phyloP scores from a whole-genome alignment of 805 yeast species.

The Grigorovia jiainica region DNA sequence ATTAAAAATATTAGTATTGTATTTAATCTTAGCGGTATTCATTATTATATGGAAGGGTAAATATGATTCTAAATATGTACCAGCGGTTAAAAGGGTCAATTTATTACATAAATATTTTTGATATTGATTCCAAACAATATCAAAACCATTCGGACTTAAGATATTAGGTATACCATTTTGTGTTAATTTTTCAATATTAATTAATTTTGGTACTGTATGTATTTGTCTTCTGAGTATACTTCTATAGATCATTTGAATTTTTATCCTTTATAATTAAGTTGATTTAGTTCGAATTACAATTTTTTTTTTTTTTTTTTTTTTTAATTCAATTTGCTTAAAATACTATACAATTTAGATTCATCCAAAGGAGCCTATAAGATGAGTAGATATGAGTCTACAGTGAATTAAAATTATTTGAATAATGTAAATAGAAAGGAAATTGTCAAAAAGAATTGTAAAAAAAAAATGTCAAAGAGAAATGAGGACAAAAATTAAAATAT shows the following conservation, averaged over 20 bases:
- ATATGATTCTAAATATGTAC: conserved; percentile 71
- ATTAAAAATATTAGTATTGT: conserved; percentile 63
- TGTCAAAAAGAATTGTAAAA: no score
- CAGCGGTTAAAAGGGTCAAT: conserved; percentile 56
- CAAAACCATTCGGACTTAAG: conserved; percentile 43
- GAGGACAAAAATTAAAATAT: conserved; percentile 8
- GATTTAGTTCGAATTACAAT: no score
- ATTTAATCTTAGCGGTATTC: conserved; percentile 56
- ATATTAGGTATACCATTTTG: conserved; percentile 24
- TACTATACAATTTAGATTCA: no score
- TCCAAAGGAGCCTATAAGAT: no score
- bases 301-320: neutral
- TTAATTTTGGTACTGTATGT: conserved; percentile 27
- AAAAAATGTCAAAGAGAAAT: neutral
- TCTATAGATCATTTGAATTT: neutral
- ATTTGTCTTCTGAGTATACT: neutral
- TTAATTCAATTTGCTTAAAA: no score
- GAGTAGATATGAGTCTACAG: no score
- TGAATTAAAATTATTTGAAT: no score
- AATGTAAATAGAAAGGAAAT: no score
- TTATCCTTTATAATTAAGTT: neutral
- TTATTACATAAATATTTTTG: conserved; percentile 58
- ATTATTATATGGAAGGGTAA: conserved; percentile 61
- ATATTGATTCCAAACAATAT: conserved; percentile 71
- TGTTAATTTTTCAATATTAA: conserved; percentile 10